Conservation (phyloP, 208 protist species). For the Acanthamoeba sp. region DNA sequence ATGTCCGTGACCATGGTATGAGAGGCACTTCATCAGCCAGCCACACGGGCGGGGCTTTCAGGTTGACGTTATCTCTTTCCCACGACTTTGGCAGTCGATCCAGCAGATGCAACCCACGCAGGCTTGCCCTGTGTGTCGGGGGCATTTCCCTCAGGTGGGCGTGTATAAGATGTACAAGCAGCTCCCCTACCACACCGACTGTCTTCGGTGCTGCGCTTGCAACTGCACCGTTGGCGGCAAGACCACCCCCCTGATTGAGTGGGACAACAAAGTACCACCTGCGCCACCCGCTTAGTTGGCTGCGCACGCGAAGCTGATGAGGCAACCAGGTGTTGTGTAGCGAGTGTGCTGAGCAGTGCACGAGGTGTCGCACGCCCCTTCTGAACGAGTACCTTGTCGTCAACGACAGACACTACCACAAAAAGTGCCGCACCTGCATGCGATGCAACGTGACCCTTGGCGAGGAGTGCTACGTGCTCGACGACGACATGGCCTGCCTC, state of each 20-base stretch:
- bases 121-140: neutral
- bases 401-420: neutral
- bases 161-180: constrained; percentile 19
- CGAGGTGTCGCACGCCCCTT: neutral
- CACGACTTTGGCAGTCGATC: neutral
- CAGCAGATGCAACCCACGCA: neutral
- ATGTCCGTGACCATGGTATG: neutral
- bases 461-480: neutral
- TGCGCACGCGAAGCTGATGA: no score
- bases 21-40: no score
- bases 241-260: constrained; percentile 18
- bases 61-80: no score
- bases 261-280: neutral
- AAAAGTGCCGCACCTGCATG: neutral
- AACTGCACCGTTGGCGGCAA: constrained; percentile 6
- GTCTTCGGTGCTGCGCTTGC: neutral
- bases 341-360: neutral
- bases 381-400: neutral
- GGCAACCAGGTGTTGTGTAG: neutral
- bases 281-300: no score
- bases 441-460: neutral
- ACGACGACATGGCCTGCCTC: neutral
- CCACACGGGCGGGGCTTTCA: no score
- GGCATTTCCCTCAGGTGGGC: neutral
- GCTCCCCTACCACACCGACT: constrained; percentile 35